Conservation (phyloP, 2,329 filamentous ascomycete genomes). For the Exserohilum turcica region DNA sequence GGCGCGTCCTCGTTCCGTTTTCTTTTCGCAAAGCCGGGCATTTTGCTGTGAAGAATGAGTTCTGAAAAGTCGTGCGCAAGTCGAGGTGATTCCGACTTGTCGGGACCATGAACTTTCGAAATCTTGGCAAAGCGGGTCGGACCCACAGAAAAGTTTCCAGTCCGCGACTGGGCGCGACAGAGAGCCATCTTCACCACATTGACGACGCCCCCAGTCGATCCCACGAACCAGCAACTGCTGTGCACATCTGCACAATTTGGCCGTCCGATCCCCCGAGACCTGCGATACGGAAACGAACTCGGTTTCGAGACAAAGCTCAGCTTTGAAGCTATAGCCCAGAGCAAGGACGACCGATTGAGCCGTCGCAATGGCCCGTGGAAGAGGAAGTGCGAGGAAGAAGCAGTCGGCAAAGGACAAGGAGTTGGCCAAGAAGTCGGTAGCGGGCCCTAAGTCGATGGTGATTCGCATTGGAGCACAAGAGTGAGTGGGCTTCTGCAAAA, state of each 20-base stretch:
- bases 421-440: slow-evolving; percentile 62
- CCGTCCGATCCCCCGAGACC: neutral
- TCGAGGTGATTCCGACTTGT: neutral
- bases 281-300: neutral
- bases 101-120: slow-evolving; percentile 6
- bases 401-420: slow-evolving; percentile 44
- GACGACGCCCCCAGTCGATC: neutral
- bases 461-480: slow-evolving; percentile 95
- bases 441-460: slow-evolving; percentile 93
- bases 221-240: neutral
- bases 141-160: slow-evolving; percentile 18
- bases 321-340: neutral
- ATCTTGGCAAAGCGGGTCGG: slow-evolving; percentile 17
- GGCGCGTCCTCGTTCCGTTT: slow-evolving; percentile 41
- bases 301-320: neutral
- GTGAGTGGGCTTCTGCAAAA: slow-evolving; percentile 4
- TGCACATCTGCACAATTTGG: neutral
- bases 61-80: slow-evolving; percentile 6
- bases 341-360: slow-evolving; percentile 8
- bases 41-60: slow-evolving; percentile 23
- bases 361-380: slow-evolving; percentile 38
- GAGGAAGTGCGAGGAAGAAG: slow-evolving; percentile 38
- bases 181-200: slow-evolving; percentile 3
- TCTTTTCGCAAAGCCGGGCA: slow-evolving; percentile 52
- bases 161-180: slow-evolving; percentile 12